Evolutionary conservation across 1,284 basidiomycete genomes (phyloP).

Genomic region (Hymenochaete sp.): DNA sequence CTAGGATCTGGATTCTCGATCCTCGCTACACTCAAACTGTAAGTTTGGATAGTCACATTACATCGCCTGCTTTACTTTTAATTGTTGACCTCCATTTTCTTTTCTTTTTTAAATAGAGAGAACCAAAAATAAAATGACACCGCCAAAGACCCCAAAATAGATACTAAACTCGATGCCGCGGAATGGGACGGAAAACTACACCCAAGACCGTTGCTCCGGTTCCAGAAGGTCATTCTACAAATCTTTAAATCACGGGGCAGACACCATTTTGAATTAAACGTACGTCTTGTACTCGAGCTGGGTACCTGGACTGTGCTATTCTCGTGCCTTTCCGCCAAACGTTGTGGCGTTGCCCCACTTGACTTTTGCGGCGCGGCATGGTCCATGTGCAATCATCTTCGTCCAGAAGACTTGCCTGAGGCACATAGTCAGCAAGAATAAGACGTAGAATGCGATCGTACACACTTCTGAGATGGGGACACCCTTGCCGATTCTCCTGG

Average conservation of each 20-base stretch:
- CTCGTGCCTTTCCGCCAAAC: neutral
- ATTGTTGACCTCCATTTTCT: too few species aligned
- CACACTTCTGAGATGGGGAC: neutral
- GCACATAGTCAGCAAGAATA: neutral
- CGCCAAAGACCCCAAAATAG: too few species aligned
- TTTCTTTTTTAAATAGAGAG: too few species aligned
- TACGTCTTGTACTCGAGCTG: neutral
- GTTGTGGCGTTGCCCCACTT: neutral
- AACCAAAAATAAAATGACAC: too few species aligned
- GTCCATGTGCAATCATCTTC: constrained; percentile 24
- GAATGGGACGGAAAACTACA: constrained; percentile 18
- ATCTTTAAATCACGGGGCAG: neutral
- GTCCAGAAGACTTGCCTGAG: constrained; percentile 17
- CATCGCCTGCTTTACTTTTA: too few species aligned
- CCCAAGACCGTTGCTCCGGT: constrained; percentile 26
- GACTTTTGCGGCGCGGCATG: constrained; percentile 10
- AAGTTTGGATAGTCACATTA: too few species aligned
- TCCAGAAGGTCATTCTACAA: constrained; percentile 24
- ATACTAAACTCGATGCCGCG: too few species aligned
- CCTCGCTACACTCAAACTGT: too few species aligned
- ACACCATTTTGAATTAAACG: neutral
- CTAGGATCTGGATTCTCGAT: too few species aligned
- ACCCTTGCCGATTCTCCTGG: constrained; percentile 2
- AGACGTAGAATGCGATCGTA: neutral
- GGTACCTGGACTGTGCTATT: neutral